A percentile compares a stretch with the other conserved stretches of the same genome.
Evolutionary conservation across 768 basidiomycete genomes (phyloP).

Genomic region (Hygrophorus russula): DNA sequence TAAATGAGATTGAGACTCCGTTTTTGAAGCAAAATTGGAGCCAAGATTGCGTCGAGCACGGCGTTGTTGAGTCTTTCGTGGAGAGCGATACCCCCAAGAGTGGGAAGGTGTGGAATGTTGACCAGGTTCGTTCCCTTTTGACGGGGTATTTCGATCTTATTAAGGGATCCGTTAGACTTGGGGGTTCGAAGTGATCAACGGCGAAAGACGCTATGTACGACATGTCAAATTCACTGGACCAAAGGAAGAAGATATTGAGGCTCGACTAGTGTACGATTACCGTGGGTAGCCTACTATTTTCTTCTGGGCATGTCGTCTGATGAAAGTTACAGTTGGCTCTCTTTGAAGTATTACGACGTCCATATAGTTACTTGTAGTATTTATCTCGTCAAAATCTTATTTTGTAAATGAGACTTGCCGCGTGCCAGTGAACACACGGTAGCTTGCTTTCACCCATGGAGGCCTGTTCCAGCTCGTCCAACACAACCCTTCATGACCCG

Average conservation of each 20-base stretch:
- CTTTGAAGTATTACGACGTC: no score
- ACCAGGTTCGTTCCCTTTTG: constrained; percentile 38
- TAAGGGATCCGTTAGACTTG: constrained; percentile 27
- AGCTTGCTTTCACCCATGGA: no score
- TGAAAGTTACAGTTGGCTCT: not conserved
- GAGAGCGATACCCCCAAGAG: constrained; percentile 58
- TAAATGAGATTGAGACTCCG: constrained; percentile 33
- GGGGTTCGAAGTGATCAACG: constrained; percentile 53
- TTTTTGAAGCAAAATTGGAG: constrained; percentile 32
- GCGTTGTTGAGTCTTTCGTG: constrained; percentile 33
- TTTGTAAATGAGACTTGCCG: no score
- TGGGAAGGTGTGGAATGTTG: constrained; percentile 44
- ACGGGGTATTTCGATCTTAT: not conserved
- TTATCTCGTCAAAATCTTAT: no score
- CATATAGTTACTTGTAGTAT: no score
- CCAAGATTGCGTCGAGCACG: constrained; percentile 27
- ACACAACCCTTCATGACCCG: no score
- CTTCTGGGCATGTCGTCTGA: not conserved
- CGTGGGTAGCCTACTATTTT: constrained; percentile 26
- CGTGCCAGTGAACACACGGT: no score
- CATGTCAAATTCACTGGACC: constrained; percentile 57
- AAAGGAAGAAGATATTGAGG: constrained; percentile 41
- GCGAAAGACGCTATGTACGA: constrained; percentile 48
- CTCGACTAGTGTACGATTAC: constrained; percentile 57
- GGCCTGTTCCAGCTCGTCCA: no score